Conservation (phyloP, 768 basidiomycete genomes). For the Leccinellum luteum region DNA sequence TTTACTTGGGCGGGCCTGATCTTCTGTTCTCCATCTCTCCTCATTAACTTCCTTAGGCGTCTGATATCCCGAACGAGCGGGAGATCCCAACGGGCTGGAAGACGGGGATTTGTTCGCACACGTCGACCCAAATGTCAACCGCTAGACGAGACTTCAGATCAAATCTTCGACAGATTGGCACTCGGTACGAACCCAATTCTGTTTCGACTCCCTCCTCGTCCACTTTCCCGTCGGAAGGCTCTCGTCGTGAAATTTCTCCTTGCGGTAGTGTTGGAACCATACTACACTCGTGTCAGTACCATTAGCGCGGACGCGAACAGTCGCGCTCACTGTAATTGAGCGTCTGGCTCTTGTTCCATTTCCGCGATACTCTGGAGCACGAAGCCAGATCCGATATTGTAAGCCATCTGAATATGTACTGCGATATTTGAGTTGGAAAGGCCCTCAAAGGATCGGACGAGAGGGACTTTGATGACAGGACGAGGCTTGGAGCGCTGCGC, state of each 20-base stretch:
- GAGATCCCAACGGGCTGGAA: constrained; percentile 47
- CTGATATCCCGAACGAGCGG: constrained; percentile 58
- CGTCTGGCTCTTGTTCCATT: constrained; percentile 88
- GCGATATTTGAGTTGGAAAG: constrained; percentile 80
- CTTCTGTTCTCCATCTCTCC: constrained; percentile 64
- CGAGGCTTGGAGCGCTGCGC: constrained; percentile 28
- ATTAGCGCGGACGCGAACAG: background rate
- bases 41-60: constrained; percentile 79
- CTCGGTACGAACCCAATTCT: constrained; percentile 64
- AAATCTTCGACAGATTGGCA: constrained; percentile 7
- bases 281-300: constrained; percentile 47
- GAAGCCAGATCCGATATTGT: constrained; percentile 64
- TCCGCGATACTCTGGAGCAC: constrained; percentile 77
- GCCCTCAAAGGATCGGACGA: constrained; percentile 59
- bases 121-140: constrained; percentile 45
- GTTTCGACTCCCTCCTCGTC: constrained; percentile 92
- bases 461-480: constrained; percentile 18
- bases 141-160: constrained; percentile 38
- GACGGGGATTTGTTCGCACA: constrained; percentile 40
- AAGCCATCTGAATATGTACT: constrained; percentile 69
- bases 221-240: constrained; percentile 80
- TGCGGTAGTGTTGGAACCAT: constrained; percentile 92
- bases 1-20: constrained; percentile 62
- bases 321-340: constrained; percentile 75
- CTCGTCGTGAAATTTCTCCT: constrained; percentile 82